These are phyloP conservation scores for Neopestalotiopsis rosae DNA, from an alignment of 2,329 filamentous ascomycete species.

Conservation along the genomic window DNA sequence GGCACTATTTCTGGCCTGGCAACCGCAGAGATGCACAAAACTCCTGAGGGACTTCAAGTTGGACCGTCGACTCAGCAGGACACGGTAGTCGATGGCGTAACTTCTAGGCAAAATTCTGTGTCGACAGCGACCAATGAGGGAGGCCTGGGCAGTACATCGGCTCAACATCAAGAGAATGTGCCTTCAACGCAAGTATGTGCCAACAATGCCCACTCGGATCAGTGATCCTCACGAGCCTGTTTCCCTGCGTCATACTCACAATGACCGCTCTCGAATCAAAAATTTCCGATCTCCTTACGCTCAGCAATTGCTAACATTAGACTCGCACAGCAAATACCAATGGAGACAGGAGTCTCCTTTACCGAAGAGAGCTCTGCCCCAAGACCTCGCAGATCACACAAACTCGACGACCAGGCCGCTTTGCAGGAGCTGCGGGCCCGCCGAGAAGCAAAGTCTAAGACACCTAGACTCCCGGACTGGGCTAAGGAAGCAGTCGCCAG, in stretches of 20 bases:
- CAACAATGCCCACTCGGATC: neutral
- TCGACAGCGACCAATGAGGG: neutral
- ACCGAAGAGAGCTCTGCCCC: neutral
- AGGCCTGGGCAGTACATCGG: neutral
- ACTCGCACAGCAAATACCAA: neutral
- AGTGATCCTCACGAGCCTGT: neutral
- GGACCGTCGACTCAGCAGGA: neutral
- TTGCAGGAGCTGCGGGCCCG: slow-evolving; percentile 26
- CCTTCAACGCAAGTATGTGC: neutral
- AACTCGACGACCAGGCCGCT: slow-evolving; percentile 31
- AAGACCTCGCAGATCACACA: slow-evolving; percentile 28
- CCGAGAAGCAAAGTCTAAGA: slow-evolving; percentile 21
- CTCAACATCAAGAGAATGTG: neutral
- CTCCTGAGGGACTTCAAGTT: neutral
- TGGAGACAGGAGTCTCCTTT: neutral
- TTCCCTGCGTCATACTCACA: neutral
- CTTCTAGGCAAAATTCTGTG: neutral
- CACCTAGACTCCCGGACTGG: slow-evolving; percentile 33
- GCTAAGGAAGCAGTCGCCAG: slow-evolving; percentile 29
- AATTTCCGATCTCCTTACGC: neutral
- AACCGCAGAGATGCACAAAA: neutral
- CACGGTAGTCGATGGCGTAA: neutral
- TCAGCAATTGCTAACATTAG: neutral
- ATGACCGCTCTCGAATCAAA: neutral
- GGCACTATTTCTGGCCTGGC: neutral